A percentile compares a stretch with the other conserved stretches of the same genome.
Conservation (phyloP, 192 early-diverging fungal species). For the Linnemannia elongata region DNA sequence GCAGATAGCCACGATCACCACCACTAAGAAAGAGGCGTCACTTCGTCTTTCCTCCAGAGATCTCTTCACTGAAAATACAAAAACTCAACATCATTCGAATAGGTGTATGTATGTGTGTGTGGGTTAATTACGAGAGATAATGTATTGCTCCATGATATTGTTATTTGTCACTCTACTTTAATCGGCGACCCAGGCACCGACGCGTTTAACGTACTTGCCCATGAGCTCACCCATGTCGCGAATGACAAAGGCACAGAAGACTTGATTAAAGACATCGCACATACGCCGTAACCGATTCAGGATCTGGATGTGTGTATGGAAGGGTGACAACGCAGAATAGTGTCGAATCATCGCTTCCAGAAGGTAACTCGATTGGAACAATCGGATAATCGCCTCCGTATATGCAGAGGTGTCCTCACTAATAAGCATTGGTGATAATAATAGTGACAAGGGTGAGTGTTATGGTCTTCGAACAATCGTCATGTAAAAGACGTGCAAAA, state of each 20-base stretch:
- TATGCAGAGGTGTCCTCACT: constrained; percentile 51
- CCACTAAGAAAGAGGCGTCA: constrained; percentile 18
- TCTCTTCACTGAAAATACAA: neutral
- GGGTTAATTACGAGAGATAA: neutral
- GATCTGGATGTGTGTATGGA: constrained; percentile 52
- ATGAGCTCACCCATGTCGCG: constrained; percentile 58
- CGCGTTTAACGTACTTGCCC: constrained; percentile 61
- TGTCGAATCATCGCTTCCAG: constrained; percentile 40
- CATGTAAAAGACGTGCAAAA: neutral
- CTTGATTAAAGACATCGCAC: constrained; percentile 57
- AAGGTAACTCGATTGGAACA: constrained; percentile 52
- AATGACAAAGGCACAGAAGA: constrained; percentile 61
- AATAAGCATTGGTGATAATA: constrained; percentile 10
- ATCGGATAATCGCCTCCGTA: constrained; percentile 34
- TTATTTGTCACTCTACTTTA: constrained; percentile 9
- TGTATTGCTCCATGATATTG: neutral
- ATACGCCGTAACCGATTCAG: constrained; percentile 48
- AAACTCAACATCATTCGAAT: neutral
- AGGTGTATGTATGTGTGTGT: neutral
- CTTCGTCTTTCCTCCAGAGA: neutral
- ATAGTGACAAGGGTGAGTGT: neutral
- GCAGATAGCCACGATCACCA: constrained; percentile 43
- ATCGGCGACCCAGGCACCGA: constrained; percentile 57
- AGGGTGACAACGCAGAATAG: constrained; percentile 48
- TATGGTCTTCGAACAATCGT: neutral